Evolutionary conservation across 352 stramenopile genomes (phyloP).

Genomic region (Globisporangium middletonii): DNA sequence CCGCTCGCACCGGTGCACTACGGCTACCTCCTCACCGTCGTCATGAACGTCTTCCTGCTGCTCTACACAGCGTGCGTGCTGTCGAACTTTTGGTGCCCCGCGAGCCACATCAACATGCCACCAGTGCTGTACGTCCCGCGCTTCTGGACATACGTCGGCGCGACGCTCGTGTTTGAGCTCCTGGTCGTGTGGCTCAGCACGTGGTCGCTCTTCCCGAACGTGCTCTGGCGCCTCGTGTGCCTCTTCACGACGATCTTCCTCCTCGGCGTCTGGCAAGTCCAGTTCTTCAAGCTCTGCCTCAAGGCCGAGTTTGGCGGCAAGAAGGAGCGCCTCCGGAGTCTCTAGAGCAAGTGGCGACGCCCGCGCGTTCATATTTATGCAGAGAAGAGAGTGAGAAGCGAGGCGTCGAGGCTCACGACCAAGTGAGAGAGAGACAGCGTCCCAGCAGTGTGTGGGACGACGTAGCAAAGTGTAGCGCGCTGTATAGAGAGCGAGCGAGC

Average conservation of each 20-base stretch:
- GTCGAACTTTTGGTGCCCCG: conserved; percentile 73
- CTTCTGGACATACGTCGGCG: conserved; percentile 67
- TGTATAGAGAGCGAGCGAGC: conserved; percentile 2
- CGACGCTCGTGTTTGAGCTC: conserved; percentile 40
- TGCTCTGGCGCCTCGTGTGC: conserved; percentile 66
- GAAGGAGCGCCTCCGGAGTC: conserved; percentile 71
- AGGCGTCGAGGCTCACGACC: conserved; percentile 4
- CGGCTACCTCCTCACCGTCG: conserved; percentile 65
- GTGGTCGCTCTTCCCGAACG: conserved; percentile 70
- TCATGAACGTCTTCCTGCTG: conserved; percentile 78
- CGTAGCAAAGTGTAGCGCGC: background rate
- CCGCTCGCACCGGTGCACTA: conserved; percentile 68
- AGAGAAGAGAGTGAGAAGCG: background rate
- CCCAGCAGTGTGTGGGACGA: background rate
- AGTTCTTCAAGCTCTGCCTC: conserved; percentile 60
- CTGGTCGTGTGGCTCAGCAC: conserved; percentile 78
- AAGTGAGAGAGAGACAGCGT: background rate
- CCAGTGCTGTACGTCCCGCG: conserved; percentile 59
- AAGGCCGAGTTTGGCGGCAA: conserved; percentile 71
- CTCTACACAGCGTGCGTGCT: conserved; percentile 70
- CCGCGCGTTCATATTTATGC: conserved; percentile 2
- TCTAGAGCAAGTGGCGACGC: conserved; percentile 22
- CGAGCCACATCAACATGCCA: conserved; percentile 49
- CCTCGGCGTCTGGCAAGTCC: conserved; percentile 58
- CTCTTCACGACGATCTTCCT: conserved; percentile 45